Conservation (phyloP, 148 eudicot genomes). For the Spergularia bocconei region DNA sequence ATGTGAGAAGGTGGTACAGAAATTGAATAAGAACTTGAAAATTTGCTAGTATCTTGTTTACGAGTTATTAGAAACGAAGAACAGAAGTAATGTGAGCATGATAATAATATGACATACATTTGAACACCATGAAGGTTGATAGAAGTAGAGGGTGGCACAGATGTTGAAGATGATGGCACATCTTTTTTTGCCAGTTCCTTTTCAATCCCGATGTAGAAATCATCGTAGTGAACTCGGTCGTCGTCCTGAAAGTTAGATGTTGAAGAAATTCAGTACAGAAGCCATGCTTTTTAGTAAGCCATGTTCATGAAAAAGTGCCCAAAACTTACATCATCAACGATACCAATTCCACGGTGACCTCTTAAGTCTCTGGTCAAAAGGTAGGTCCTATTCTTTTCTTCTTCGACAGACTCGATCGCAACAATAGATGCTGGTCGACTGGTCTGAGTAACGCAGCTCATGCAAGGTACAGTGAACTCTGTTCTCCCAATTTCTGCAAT, state of each 20-base stretch:
- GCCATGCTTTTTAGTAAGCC: not conserved
- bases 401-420: not conserved
- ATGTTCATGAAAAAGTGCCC: too few relatives aligned
- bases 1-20: too few relatives aligned
- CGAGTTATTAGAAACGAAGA: too few relatives aligned
- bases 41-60: too few relatives aligned
- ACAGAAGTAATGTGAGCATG: too few relatives aligned
- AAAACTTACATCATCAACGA: too few relatives aligned
- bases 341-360: too few relatives aligned
- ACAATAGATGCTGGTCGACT: not conserved
- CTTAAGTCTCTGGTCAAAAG: not conserved
- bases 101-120: not conserved
- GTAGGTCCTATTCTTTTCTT: not conserved
- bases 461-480: not conserved
- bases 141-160: not conserved
- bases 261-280: not conserved
- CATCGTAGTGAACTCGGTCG: not conserved
- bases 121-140: not conserved
- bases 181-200: not conserved
- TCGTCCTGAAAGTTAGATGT: not conserved
- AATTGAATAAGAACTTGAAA: too few relatives aligned
- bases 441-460: not conserved
- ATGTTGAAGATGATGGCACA: not conserved
- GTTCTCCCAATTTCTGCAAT: not conserved
- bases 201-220: not conserved